phyloP scores from a whole-genome alignment of 2,329 filamentous ascomycete species.

The Alternaria alternata region DNA sequence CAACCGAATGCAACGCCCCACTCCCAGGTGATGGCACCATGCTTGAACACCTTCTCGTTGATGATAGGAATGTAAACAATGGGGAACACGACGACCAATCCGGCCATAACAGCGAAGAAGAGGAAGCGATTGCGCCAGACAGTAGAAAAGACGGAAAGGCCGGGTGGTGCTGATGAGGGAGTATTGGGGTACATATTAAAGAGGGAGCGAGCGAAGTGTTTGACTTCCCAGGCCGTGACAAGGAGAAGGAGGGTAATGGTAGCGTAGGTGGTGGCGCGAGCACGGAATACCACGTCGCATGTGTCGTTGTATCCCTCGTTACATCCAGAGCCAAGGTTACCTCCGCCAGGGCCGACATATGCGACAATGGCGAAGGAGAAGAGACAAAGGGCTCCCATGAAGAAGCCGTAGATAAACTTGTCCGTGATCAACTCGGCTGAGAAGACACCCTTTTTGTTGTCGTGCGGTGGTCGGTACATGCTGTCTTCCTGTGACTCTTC shows the following conservation, averaged over 20 bases:
- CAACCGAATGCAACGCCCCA: slow-evolving; percentile 56
- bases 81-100: slow-evolving; percentile 54
- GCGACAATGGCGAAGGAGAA: slow-evolving; percentile 56
- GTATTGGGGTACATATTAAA: slow-evolving; percentile 56
- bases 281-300: slow-evolving; percentile 55
- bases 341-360: slow-evolving; percentile 53
- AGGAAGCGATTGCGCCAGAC: slow-evolving; percentile 56
- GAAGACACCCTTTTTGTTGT: slow-evolving; percentile 55
- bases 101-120: slow-evolving; percentile 54
- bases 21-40: slow-evolving; percentile 55
- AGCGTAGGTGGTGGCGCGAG: slow-evolving; percentile 56
- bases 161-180: slow-evolving; percentile 25
- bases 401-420: slow-evolving; percentile 59
- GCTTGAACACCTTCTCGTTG: slow-evolving; percentile 57
- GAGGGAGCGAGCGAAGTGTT: slow-evolving; percentile 54
- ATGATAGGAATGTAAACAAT: slow-evolving; percentile 57
- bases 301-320: slow-evolving; percentile 55
- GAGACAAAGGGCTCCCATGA: slow-evolving; percentile 56
- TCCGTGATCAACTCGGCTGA: slow-evolving; percentile 57
- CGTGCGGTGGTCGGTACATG: slow-evolving; percentile 57
- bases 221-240: slow-evolving; percentile 59
- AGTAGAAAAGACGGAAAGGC: slow-evolving; percentile 50
- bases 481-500: slow-evolving; percentile 57
- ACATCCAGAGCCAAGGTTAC: slow-evolving; percentile 54
- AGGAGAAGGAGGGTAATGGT: slow-evolving; percentile 56